Evolutionary conservation across 2,329 filamentous ascomycete species (phyloP).

Genomic region (Colletotrichum falcatum): DNA sequence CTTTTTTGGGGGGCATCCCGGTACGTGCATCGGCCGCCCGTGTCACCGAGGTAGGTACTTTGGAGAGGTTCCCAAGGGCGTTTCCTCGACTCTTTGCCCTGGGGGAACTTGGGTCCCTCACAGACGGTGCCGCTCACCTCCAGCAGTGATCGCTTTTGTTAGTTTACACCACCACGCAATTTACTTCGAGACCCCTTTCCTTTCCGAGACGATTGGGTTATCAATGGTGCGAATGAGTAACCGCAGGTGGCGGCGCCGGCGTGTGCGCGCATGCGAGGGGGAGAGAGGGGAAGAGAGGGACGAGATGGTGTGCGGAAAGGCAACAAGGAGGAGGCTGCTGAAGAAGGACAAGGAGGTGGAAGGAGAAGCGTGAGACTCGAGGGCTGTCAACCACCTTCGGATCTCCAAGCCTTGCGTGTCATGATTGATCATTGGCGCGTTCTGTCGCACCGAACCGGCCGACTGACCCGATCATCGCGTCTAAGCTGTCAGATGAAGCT

Average conservation of each 20-base stretch:
- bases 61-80: constrained; percentile 3
- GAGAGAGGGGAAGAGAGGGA: not conserved
- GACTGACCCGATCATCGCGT: constrained; percentile 9
- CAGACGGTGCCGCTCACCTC: constrained; percentile 19
- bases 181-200: constrained; percentile 16
- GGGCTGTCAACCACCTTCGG: not conserved
- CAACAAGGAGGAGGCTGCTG: not conserved
- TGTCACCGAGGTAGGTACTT: not conserved
- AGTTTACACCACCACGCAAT: constrained; percentile 20
- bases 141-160: constrained; percentile 11
- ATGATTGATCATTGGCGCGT: not conserved
- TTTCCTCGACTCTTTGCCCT: constrained; percentile 10
- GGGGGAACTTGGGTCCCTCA: constrained; percentile 5
- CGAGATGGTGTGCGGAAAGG: not conserved
- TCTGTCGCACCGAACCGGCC: constrained; percentile 10
- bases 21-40: constrained; percentile 35
- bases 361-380: not conserved
- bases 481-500: constrained; percentile 5
- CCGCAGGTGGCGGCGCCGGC: not conserved
- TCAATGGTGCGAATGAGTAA: not conserved
- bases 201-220: not conserved
- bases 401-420: not conserved
- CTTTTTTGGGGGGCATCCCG: constrained; percentile 30
- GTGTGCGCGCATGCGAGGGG: not conserved
- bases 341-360: not conserved